phyloP scores from a whole-genome alignment of 768 basidiomycete species.

The Hericium erinaceus region DNA sequence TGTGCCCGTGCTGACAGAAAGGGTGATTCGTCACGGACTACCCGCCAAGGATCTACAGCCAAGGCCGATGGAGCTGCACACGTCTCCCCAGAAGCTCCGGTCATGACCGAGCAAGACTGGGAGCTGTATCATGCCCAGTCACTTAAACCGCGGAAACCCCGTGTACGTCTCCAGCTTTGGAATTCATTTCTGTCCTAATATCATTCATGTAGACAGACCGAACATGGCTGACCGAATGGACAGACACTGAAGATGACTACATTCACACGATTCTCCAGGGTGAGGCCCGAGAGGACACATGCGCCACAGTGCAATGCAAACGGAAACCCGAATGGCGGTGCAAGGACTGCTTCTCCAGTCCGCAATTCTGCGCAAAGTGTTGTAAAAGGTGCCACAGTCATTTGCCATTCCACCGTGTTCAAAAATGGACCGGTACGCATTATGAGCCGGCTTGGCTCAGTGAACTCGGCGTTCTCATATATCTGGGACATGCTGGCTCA shows the following conservation, averaged over 20 bases:
- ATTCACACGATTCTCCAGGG: neutral
- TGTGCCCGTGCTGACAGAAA: no score
- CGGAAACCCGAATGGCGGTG: neutral
- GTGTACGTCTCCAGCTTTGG: no score
- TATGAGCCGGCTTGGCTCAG: neutral
- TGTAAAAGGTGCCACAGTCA: neutral
- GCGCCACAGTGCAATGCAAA: neutral
- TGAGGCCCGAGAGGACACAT: neutral
- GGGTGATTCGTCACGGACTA: no score
- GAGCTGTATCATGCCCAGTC: no score
- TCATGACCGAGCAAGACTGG: no score
- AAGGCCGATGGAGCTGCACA: no score
- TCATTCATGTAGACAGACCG: no score
- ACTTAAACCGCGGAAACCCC: no score
- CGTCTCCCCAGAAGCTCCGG: no score
- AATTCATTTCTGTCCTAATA: no score
- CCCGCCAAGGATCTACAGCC: no score
- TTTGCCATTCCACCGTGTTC: neutral
- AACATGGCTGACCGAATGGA: no score
- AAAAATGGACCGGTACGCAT: neutral
- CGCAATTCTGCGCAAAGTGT: neutral
- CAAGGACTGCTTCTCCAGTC: neutral
- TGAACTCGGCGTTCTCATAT: neutral
- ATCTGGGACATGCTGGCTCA: neutral
- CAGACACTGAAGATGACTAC: neutral